A percentile compares a stretch with the other conserved stretches of the same genome.
Conservation (phyloP, 805 yeast species). For the Lipomyces anomalus region DNA sequence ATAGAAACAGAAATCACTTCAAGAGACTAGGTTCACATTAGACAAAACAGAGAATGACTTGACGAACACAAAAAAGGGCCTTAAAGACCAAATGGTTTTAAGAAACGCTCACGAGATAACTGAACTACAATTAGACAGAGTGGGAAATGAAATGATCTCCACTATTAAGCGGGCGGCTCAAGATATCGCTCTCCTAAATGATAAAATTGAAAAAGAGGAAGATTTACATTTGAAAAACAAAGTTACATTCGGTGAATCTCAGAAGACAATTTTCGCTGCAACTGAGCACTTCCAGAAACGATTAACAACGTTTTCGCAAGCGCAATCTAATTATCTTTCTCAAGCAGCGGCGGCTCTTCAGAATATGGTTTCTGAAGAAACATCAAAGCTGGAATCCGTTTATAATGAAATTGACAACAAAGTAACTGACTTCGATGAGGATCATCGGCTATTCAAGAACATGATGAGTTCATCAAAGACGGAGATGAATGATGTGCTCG, state of each 20-base stretch:
- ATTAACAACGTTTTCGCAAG: constrained; percentile 28
- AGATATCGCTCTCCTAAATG: constrained; percentile 23
- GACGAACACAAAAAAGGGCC: constrained; percentile 12
- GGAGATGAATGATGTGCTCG: constrained; percentile 23
- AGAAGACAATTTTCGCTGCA: constrained; percentile 42
- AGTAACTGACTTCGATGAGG: constrained; percentile 7
- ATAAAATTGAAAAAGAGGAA: constrained; percentile 18
- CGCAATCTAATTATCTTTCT: constrained; percentile 39
- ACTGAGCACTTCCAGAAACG: constrained; percentile 50
- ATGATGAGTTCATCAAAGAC: constrained; percentile 15
- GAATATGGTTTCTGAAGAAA: constrained; percentile 12
- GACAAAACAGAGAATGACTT: constrained; percentile 17
- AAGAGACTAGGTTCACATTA: constrained; percentile 20
- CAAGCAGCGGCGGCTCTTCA: constrained; percentile 8
- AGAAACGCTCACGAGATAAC: constrained; percentile 30
- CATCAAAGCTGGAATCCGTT: constrained; percentile 14
- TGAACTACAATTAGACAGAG: constrained; percentile 28
- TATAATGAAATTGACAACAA: constrained; percentile 18
- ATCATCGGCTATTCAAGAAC: constrained; percentile 9
- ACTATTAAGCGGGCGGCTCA: constrained; percentile 23
- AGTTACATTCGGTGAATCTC: constrained; percentile 13
- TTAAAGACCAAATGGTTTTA: constrained; percentile 24
- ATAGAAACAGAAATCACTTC: constrained; percentile 9
- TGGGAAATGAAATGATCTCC: constrained; percentile 26
- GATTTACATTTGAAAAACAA: constrained; percentile 14